Base-by-base conservation (phyloP, 306 rosid species). In the Vigna mungo region DNA sequence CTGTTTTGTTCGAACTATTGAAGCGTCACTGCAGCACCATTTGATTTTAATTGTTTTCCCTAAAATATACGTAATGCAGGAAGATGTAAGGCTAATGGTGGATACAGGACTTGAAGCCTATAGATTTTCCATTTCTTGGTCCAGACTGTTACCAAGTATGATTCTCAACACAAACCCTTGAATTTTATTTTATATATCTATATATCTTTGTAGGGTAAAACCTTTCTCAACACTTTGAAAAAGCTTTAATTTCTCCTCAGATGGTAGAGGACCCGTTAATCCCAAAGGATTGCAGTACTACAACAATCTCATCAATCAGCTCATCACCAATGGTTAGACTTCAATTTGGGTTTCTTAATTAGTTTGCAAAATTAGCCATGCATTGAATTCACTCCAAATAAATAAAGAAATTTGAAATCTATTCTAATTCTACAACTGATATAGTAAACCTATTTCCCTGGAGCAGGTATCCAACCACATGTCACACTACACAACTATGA, bases 81-180 rank as follows among this genome's bases (percentile, higher is more conserved):
- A 89, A 88, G 97, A 93, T 86, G 97, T 88, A 69, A 78, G 47
- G 39, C 90, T 91, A 47, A 91, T 91, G 98, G 97, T 49, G 43
- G 87, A 91, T 63, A 84, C 81, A 11, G 97, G 98, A 39, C 80
- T 91, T 55, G 96, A 91, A 3, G 97, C 88, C 6, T 90, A 88
- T 43, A 88, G 96, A 87, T 91, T 93, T 83, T 93, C 98, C 68
- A 91, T 91, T 79, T 91, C 98, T 27, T 91, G 97, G 96, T 91
- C 97, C 0, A 88, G 98, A 81, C 82, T 93, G 20, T 83, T 91
- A 54, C 96, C 97, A 79, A 87, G 97, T 93, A 85, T 47, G 18
- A 2, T 36, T n/a, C 64, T 66, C 0, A 59, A 63, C 41, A 27
- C 7, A 27, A 21, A 9, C 60, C 36, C 53, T 15, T 65, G 3